phyloP scores from a whole-genome alignment of 805 yeast genomes.

The Phaffomyces opuntiae region DNA sequence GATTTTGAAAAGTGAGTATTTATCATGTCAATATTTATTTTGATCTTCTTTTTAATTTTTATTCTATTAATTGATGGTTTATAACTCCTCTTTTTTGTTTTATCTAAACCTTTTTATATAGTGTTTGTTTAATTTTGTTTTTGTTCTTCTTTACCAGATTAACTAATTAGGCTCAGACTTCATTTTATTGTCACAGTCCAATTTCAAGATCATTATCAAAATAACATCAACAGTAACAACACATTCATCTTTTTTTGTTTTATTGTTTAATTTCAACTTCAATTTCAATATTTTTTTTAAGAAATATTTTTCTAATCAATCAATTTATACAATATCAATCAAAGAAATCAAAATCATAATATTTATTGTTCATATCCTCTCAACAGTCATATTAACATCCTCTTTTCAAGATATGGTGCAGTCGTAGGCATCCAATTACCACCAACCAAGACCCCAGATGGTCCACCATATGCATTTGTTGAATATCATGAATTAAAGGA shows the following conservation, averaged over 20 bases:
- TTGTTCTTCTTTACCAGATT: not conserved
- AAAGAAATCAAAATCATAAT: not conserved
- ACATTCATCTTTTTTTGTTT: too few relatives aligned
- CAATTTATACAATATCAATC: not conserved
- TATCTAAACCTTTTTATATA: not conserved
- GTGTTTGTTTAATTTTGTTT: not conserved
- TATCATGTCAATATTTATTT: not conserved
- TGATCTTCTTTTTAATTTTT: slow-evolving; percentile 2
- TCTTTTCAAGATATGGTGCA: slow-evolving; percentile 41
- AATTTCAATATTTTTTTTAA: too few relatives aligned
- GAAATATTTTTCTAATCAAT: too few relatives aligned
- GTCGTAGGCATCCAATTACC: slow-evolving; percentile 54
- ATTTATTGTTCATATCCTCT: not conserved
- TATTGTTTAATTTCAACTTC: too few relatives aligned
- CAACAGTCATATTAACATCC: slow-evolving; percentile 2
- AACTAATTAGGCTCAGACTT: slow-evolving; percentile 6
- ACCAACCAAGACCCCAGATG: slow-evolving; percentile 54
- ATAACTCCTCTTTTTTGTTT: too few relatives aligned
- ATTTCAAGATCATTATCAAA: not conserved
- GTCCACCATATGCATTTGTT: slow-evolving; percentile 57
- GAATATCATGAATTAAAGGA: slow-evolving; percentile 46
- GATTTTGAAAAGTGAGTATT: slow-evolving; percentile 52
- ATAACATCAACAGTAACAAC: too few relatives aligned
- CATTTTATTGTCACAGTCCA: slow-evolving; percentile 2
- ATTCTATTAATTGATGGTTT: not conserved